phyloP scores from a whole-genome alignment of 2,329 filamentous ascomycete species.

The Paraphaeosphaeria sporulosa region DNA sequence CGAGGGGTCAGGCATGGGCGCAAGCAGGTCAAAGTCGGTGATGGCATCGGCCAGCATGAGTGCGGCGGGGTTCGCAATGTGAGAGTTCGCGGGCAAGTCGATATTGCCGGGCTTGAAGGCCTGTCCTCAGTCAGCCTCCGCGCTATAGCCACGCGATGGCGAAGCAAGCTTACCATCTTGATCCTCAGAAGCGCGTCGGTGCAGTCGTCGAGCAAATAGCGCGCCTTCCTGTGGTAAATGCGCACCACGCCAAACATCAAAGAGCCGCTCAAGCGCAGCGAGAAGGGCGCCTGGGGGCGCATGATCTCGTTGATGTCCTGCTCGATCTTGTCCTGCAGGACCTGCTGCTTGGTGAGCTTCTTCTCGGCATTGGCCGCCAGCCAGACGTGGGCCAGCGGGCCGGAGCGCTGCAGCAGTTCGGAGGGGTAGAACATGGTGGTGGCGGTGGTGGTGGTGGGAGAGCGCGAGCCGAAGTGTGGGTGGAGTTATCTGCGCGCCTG shows the following conservation, averaged over 20 bases:
- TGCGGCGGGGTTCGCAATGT: conserved; percentile 82
- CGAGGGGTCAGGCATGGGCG: conserved; percentile 78
- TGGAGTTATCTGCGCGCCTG: conserved; percentile 26
- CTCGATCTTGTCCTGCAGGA: conserved; percentile 91
- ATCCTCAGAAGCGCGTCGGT: conserved; percentile 98
- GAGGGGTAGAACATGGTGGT: conserved; percentile 93
- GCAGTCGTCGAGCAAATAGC: conserved; percentile 95
- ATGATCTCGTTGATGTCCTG: conserved; percentile 96
- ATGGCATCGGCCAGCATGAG: conserved; percentile 91
- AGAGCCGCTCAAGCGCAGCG: conserved; percentile 90
- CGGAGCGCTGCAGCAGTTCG: conserved; percentile 93
- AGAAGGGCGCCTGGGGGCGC: conserved; percentile 89
- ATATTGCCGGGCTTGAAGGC: conserved; percentile 97
- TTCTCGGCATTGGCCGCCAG: conserved; percentile 97
- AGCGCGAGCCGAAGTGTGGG: conserved; percentile 14
- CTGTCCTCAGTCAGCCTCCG: conserved; percentile 57
- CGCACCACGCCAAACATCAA: conserved; percentile 93
- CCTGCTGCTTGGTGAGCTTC: conserved; percentile 96
- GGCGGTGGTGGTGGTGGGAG: conserved; percentile 16
- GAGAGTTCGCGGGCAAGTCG: conserved; percentile 81
- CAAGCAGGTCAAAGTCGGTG: conserved; percentile 90
- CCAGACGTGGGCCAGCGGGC: conserved; percentile 97
- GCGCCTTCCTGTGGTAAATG: conserved; percentile 97
- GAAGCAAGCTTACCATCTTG: conserved; percentile 76
- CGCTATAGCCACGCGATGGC: not conserved